Evolutionary conservation across 192 early-diverging fungal genomes (phyloP).

Genomic region (Coemansia sp.): DNA sequence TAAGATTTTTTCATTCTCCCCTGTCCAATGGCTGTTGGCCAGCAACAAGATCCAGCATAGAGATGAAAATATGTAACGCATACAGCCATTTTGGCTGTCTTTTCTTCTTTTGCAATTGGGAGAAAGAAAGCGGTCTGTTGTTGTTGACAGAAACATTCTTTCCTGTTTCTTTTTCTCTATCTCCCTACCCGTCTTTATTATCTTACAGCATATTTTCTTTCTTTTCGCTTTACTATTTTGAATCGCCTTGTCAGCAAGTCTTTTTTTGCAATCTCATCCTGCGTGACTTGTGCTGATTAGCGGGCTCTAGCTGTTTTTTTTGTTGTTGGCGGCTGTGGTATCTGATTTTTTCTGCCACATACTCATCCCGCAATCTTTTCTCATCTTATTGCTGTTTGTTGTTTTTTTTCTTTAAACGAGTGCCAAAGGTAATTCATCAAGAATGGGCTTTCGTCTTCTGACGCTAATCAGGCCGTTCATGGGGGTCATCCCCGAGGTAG

Average conservation of each 20-base stretch:
- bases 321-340: too few species aligned
- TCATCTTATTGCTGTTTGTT: too few species aligned
- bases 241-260: background rate
- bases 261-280: too few species aligned
- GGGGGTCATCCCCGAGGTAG: slow-evolving; percentile 97
- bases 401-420: background rate
- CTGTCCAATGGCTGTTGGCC: slow-evolving; percentile 8
- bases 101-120: too few species aligned
- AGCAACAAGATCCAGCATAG: background rate
- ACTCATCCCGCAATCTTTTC: too few species aligned
- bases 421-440: background rate
- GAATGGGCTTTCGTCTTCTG: slow-evolving; percentile 79
- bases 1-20: background rate
- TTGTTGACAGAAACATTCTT: background rate
- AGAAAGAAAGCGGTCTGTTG: background rate
- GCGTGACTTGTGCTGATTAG: too few species aligned
- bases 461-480: slow-evolving; percentile 98
- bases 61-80: too few species aligned
- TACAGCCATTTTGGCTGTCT: too few species aligned
- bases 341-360: too few species aligned
- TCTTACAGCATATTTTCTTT: background rate
- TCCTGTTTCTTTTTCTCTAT: background rate
- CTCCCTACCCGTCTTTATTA: background rate
- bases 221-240: background rate
- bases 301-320: too few species aligned